Percentiles rank a stretch among this genome's conserved stretches.
These are phyloP conservation scores for Daedaleopsis sinensis DNA, from an alignment of 768 basidiomycete species.

Conservation along the genomic window DNA sequence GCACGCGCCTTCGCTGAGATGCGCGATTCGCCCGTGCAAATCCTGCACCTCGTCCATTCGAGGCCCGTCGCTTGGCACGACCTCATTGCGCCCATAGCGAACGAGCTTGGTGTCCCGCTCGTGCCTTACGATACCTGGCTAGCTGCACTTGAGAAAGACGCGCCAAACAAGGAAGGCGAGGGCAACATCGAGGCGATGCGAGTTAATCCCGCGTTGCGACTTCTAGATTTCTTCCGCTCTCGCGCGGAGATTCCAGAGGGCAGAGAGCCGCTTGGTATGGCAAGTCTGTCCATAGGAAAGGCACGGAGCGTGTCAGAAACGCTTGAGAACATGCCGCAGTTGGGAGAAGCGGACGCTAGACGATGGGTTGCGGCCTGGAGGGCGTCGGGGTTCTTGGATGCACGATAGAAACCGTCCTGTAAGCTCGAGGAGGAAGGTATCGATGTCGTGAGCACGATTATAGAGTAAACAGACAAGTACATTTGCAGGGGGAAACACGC, in stretches of 20 bases:
- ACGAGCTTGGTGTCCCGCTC: constrained; percentile 17
- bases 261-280: constrained; percentile 5
- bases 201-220: constrained; percentile 26
- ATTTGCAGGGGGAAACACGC: background rate
- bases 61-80: constrained; percentile 22
- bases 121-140: constrained; percentile 28
- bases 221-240: constrained; percentile 27
- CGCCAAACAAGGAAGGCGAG: background rate
- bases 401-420: background rate
- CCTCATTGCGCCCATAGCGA: constrained; percentile 18
- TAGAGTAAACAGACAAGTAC: background rate
- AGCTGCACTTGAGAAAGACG: constrained; percentile 4
- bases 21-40: background rate
- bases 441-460: background rate
- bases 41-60: constrained; percentile 29
- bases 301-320: background rate
- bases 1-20: constrained; percentile 9
- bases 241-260: background rate
- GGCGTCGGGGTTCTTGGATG: background rate
- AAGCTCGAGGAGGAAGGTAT: too few species aligned
- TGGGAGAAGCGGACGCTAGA: background rate
- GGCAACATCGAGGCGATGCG: constrained; percentile 3
- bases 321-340: background rate
- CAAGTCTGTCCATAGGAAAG: background rate
- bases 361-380: constrained; percentile 4